Percentiles rank a stretch among this genome's conserved stretches.
phyloP scores from a whole-genome alignment of 2,329 filamentous ascomycete genomes.

The Malbranchea zuffiana region DNA sequence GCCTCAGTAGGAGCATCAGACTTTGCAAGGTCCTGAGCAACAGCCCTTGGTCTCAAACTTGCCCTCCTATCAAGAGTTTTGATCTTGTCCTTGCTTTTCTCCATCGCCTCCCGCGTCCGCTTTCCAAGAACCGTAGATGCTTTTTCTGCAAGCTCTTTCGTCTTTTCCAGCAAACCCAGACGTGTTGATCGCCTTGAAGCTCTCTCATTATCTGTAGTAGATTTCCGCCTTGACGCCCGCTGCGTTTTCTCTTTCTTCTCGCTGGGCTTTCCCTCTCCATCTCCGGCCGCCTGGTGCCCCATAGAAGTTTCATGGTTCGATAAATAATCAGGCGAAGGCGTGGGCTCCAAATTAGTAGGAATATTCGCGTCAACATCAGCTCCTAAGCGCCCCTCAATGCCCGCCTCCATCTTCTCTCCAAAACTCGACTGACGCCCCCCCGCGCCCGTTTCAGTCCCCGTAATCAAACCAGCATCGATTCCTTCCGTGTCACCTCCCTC shows the following conservation, averaged over 20 bases:
- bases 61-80: constrained; percentile 46
- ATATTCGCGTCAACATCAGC: too few species aligned
- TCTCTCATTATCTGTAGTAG: constrained; percentile 20
- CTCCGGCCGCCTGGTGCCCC: too few species aligned
- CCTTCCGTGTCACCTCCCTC: too few species aligned
- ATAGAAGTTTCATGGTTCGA: too few species aligned
- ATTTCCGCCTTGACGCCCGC: constrained; percentile 17
- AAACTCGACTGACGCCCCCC: too few species aligned
- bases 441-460: too few species aligned
- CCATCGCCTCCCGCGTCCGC: constrained; percentile 45
- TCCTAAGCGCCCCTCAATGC: too few species aligned
- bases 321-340: too few species aligned
- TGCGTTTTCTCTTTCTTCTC: constrained; percentile 18
- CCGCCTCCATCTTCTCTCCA: too few species aligned
- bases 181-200: constrained; percentile 35
- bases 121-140: constrained; percentile 48
- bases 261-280: too few species aligned
- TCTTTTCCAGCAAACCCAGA: constrained; percentile 32
- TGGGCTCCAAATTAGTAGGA: too few species aligned
- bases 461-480: too few species aligned
- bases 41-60: constrained; percentile 46
- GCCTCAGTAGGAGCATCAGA: constrained; percentile 18
- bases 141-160: constrained; percentile 39
- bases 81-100: constrained; percentile 39
- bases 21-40: constrained; percentile 20